Percentiles rank a stretch among this genome's conserved stretches.
Evolutionary conservation across 495 filamentous ascomycete genomes (phyloP).

Genomic region (Corynascus novoguineensis): DNA sequence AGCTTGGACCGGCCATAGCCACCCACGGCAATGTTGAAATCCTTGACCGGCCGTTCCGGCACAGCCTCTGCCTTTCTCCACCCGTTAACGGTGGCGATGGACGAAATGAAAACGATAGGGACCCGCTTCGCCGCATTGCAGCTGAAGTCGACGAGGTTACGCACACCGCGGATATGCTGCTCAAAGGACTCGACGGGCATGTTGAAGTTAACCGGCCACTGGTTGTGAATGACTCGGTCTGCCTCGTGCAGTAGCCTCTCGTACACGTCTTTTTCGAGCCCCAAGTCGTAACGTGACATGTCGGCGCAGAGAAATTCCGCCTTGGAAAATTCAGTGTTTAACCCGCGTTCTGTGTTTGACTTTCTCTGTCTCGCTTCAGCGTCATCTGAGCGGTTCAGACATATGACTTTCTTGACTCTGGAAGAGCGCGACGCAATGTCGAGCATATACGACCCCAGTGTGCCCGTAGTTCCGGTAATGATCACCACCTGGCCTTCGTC

Average conservation of each 20-base stretch:
- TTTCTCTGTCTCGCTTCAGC: constrained; percentile 31
- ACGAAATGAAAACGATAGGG: constrained; percentile 52
- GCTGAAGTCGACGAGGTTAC: constrained; percentile 50
- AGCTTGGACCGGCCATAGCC: constrained; percentile 57
- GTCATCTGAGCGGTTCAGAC: constrained; percentile 49
- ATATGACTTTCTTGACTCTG: constrained; percentile 46
- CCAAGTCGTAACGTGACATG: constrained; percentile 42
- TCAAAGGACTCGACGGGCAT: constrained; percentile 50
- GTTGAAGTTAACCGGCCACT: constrained; percentile 62
- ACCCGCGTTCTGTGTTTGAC: constrained; percentile 30
- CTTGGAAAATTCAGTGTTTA: constrained; percentile 34
- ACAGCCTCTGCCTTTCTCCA: constrained; percentile 32
- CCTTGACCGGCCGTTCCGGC: constrained; percentile 43
- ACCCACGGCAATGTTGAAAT: constrained; percentile 33
- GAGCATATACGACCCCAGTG: constrained; percentile 54
- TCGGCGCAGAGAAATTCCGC: constrained; percentile 48
- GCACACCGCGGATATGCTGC: constrained; percentile 49
- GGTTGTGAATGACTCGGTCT: constrained; percentile 55
- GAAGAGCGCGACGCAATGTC: constrained; percentile 36
- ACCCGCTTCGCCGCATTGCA: constrained; percentile 37
- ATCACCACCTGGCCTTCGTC: constrained; percentile 43
- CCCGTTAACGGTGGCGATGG: constrained; percentile 42
- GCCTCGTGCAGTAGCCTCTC: constrained; percentile 31
- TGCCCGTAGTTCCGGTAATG: constrained; percentile 56
- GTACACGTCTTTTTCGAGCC: constrained; percentile 37